Percentiles rank a stretch among this genome's conserved stretches.
Evolutionary conservation across 2,329 filamentous ascomycete genomes (phyloP).

Genomic region (Aspergillus jensenii): DNA sequence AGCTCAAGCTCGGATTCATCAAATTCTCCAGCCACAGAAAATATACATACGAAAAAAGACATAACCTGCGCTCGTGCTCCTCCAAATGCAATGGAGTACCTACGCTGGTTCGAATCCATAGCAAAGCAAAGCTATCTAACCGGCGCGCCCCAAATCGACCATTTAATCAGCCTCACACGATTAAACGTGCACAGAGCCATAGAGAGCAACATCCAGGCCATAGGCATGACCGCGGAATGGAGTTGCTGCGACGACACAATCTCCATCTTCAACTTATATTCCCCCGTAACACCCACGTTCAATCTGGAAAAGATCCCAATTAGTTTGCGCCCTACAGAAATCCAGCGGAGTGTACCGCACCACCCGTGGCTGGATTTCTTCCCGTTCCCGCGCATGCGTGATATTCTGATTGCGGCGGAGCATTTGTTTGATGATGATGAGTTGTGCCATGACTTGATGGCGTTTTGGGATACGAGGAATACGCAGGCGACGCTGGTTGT

Average conservation of each 20-base stretch:
- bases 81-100: not conserved
- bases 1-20: too few relatives aligned
- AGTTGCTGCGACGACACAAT: slow-evolving; percentile 23
- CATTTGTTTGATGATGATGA: slow-evolving; percentile 17
- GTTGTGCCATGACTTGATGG: slow-evolving; percentile 41
- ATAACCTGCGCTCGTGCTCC: slow-evolving; percentile 5
- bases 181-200: slow-evolving; percentile 39
- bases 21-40: too few relatives aligned
- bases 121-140: not conserved
- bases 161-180: slow-evolving; percentile 34
- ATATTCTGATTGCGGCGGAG: slow-evolving; percentile 36
- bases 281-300: not conserved
- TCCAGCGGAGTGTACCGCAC: slow-evolving; percentile 39
- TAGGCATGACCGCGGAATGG: slow-evolving; percentile 24
- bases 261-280: slow-evolving; percentile 22
- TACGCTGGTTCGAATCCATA: slow-evolving; percentile 6
- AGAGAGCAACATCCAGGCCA: slow-evolving; percentile 26
- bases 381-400: slow-evolving; percentile 36
- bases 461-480: slow-evolving; percentile 27
- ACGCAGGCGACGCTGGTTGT: slow-evolving; percentile 38
- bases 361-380: slow-evolving; percentile 41
- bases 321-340: slow-evolving; percentile 34
- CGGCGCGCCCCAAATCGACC: slow-evolving; percentile 4
- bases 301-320: slow-evolving; percentile 18
- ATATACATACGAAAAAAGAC: not conserved